Evolutionary conservation across 371 early-diverging fungal genomes (phyloP).

Genomic region (Syncephalastrum monosporum): DNA sequence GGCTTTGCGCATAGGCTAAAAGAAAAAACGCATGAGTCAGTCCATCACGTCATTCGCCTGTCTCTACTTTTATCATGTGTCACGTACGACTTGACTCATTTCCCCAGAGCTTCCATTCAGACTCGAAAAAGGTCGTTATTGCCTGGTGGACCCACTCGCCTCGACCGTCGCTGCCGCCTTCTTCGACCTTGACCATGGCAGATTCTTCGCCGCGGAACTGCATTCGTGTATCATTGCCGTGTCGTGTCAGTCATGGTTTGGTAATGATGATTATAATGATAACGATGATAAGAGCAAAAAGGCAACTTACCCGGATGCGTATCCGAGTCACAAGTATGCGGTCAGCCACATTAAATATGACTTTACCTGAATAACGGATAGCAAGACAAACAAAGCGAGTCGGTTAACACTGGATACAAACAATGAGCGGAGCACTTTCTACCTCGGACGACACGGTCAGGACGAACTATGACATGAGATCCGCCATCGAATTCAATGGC

Average conservation of each 20-base stretch:
- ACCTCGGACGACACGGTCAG: slow-evolving; percentile 47
- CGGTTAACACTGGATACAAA: background rate
- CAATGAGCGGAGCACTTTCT: background rate
- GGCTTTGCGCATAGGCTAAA: slow-evolving; percentile 43
- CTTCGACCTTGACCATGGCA: slow-evolving; percentile 47
- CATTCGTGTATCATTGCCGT: no score
- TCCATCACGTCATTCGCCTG: no score
- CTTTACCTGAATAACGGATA: no score
- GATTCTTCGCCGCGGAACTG: slow-evolving; percentile 53
- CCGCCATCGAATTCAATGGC: slow-evolving; percentile 50
- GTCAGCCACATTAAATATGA: background rate
- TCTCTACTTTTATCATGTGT: background rate
- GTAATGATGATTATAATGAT: no score
- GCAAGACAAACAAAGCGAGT: background rate
- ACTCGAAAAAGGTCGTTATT: slow-evolving; percentile 47
- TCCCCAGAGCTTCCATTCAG: slow-evolving; percentile 47
- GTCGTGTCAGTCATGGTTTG: no score
- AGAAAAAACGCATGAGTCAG: background rate
- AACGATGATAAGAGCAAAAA: background rate
- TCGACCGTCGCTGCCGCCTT: slow-evolving; percentile 28
- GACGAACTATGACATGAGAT: slow-evolving; percentile 44
- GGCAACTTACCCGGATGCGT: background rate
- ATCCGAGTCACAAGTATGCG: no score
- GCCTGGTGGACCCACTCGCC: slow-evolving; percentile 45
- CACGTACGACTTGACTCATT: slow-evolving; percentile 41